Conservation (phyloP, 495 filamentous ascomycete genomes). For the Aspergillus sparsus region DNA sequence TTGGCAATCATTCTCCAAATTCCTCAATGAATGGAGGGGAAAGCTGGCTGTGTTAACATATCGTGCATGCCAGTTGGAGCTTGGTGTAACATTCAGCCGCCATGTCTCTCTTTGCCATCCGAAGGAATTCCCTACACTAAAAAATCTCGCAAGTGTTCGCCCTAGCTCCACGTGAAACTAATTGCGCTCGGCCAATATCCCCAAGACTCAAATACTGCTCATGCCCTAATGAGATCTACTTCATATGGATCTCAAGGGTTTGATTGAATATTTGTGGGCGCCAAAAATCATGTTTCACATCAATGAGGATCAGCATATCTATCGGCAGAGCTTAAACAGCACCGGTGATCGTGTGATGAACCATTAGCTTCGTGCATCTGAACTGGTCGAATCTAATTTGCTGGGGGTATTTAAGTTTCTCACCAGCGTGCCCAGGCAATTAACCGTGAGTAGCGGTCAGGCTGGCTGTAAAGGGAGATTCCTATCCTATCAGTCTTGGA, state of each 20-base stretch:
- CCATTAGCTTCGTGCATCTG: not conserved
- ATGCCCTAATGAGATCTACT: not conserved
- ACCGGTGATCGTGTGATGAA: conserved; percentile 4
- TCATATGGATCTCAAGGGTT: not conserved
- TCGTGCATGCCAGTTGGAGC: not conserved
- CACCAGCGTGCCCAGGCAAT: not conserved
- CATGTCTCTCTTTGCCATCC: not conserved
- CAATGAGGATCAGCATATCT: not conserved
- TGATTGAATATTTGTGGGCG: not conserved
- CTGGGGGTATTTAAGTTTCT: not conserved
- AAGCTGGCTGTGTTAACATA: not conserved
- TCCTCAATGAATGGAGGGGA: not conserved
- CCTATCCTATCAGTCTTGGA: not conserved
- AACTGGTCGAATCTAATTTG: not conserved
- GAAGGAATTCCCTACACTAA: not conserved
- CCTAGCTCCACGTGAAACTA: too few species aligned
- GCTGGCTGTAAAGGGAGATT: not conserved
- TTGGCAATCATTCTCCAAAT: not conserved
- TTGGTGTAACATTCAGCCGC: not conserved
- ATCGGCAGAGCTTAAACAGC: not conserved
- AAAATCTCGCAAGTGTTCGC: too few species aligned
- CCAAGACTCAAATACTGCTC: not conserved
- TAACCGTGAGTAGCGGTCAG: conserved; percentile 3
- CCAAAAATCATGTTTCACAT: not conserved
- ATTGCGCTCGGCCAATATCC: too few species aligned